Evolutionary conservation across 83 land plant genomes (phyloP).

Genomic region (Thuja plicata): DNA sequence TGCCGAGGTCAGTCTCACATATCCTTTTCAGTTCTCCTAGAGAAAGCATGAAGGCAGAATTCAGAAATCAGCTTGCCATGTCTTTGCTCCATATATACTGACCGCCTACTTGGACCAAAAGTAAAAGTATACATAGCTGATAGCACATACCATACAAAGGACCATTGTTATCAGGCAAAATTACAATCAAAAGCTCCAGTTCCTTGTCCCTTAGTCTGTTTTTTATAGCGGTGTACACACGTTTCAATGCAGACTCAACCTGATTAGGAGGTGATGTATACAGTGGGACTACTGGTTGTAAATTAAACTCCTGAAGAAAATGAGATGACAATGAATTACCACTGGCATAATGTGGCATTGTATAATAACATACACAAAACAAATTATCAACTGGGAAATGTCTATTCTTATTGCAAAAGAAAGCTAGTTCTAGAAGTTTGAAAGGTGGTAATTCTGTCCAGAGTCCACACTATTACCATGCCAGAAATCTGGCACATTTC

Average conservation of each 20-base stretch:
- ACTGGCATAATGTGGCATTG: not conserved
- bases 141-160: slow-evolving; percentile 63
- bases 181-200: slow-evolving; percentile 57
- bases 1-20: slow-evolving; percentile 93
- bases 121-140: not conserved
- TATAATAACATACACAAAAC: slow-evolving; percentile 5
- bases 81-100: not conserved
- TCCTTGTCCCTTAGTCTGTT: slow-evolving; percentile 25
- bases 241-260: slow-evolving; percentile 51
- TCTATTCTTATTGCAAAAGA: slow-evolving; percentile 3
- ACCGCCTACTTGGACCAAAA: not conserved
- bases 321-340: not conserved
- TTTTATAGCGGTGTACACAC: slow-evolving; percentile 32
- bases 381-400: not conserved
- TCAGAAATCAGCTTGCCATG: not conserved
- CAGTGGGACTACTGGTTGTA: slow-evolving; percentile 33
- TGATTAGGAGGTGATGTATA: slow-evolving; percentile 33
- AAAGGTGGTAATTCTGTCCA: not conserved
- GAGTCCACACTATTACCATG: slow-evolving; percentile 56
- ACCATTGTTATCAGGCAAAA: slow-evolving; percentile 78
- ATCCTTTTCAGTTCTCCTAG: slow-evolving; percentile 78
- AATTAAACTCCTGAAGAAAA: slow-evolving; percentile 27
- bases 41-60: slow-evolving; percentile 6
- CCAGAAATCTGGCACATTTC: slow-evolving; percentile 86
- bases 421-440: not conserved